A percentile compares a stretch with the other conserved stretches of the same genome.
Conservation (phyloP, 441 rosid species). For the Gossypium laxum region DNA sequence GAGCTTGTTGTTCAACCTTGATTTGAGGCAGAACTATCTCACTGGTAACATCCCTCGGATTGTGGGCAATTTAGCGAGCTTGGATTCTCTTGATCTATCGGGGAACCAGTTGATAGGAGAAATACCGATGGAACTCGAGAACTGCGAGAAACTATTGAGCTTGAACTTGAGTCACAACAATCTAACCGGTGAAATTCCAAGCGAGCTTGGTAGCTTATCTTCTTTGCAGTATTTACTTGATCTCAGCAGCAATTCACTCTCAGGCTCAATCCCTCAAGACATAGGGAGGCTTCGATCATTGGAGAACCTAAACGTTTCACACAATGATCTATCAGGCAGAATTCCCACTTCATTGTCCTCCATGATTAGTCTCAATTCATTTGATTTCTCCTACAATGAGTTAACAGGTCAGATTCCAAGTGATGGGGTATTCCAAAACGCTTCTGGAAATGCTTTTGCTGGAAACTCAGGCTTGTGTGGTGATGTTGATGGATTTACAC, state of each 20-base stretch:
- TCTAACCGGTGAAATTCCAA: slow-evolving; percentile 40
- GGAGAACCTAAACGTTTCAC: slow-evolving; percentile 48
- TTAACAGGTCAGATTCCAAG: slow-evolving; percentile 43
- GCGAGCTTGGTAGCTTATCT: slow-evolving; percentile 30
- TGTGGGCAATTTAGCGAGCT: slow-evolving; percentile 26
- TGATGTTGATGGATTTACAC: slow-evolving; percentile 29
- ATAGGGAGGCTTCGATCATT: slow-evolving; percentile 30
- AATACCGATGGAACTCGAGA: slow-evolving; percentile 33
- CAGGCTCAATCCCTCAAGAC: slow-evolving; percentile 39
- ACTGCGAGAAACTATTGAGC: slow-evolving; percentile 27
- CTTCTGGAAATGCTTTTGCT: slow-evolving; percentile 27
- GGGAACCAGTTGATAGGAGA: slow-evolving; percentile 31
- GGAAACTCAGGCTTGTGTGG: slow-evolving; percentile 61
- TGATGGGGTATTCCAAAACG: slow-evolving; percentile 29
- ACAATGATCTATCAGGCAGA: slow-evolving; percentile 40
- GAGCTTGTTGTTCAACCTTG: slow-evolving; percentile 29
- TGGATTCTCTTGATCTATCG: slow-evolving; percentile 42
- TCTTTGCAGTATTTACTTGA: slow-evolving; percentile 35
- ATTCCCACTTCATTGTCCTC: slow-evolving; percentile 38
- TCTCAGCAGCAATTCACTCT: slow-evolving; percentile 51
- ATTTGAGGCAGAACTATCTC: slow-evolving; percentile 43
- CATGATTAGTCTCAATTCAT: slow-evolving; percentile 35
- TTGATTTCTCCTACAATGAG: slow-evolving; percentile 51
- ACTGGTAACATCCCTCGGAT: slow-evolving; percentile 32
- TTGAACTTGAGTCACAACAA: slow-evolving; percentile 48